A percentile compares a stretch with the other conserved stretches of the same genome.
phyloP scores from a whole-genome alignment of 805 yeast genomes.

The Yarrowia alimentaria region DNA sequence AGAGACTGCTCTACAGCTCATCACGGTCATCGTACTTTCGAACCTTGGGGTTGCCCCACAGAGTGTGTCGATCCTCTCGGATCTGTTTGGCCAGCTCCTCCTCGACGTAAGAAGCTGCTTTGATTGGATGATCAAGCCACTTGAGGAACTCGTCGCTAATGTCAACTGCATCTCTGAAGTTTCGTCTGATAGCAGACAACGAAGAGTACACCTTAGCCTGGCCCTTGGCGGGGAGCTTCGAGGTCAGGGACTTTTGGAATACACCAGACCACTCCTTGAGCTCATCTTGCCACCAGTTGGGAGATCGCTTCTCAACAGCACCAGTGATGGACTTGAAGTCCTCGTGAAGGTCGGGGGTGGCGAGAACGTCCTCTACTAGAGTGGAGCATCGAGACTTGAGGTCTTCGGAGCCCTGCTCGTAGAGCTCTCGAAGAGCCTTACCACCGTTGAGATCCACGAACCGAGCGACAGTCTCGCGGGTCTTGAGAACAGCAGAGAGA shows the following conservation, averaged over 20 bases:
- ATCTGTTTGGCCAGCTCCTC: not conserved
- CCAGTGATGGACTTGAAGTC: slow-evolving; percentile 16
- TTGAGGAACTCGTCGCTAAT: slow-evolving; percentile 11
- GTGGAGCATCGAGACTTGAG: slow-evolving; percentile 11
- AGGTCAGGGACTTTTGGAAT: slow-evolving; percentile 10
- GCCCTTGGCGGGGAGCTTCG: slow-evolving; percentile 11
- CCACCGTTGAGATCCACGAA: slow-evolving; percentile 16
- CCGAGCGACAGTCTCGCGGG: slow-evolving; percentile 20
- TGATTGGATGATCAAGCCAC: slow-evolving; percentile 16
- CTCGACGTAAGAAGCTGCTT: slow-evolving; percentile 11
- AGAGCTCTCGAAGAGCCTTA: slow-evolving; percentile 4
- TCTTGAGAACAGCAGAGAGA: slow-evolving; percentile 4
- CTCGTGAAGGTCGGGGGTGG: slow-evolving; percentile 18
- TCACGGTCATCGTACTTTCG: slow-evolving; percentile 20
- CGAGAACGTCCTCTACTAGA: slow-evolving; percentile 8
- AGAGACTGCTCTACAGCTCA: slow-evolving; percentile 9
- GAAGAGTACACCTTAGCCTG: slow-evolving; percentile 14
- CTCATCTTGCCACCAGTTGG: slow-evolving; percentile 22
- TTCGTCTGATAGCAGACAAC: slow-evolving; percentile 21
- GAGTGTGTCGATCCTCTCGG: slow-evolving; percentile 8
- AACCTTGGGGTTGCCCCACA: slow-evolving; percentile 22
- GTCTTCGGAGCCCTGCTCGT: slow-evolving; percentile 9
- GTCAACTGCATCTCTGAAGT: slow-evolving; percentile 17
- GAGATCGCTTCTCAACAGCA: slow-evolving; percentile 13
- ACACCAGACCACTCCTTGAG: slow-evolving; percentile 23